Percentiles rank a stretch among this genome's conserved stretches.
Conservation (phyloP, 163 green algal genomes). For the Volvox carteri region DNA sequence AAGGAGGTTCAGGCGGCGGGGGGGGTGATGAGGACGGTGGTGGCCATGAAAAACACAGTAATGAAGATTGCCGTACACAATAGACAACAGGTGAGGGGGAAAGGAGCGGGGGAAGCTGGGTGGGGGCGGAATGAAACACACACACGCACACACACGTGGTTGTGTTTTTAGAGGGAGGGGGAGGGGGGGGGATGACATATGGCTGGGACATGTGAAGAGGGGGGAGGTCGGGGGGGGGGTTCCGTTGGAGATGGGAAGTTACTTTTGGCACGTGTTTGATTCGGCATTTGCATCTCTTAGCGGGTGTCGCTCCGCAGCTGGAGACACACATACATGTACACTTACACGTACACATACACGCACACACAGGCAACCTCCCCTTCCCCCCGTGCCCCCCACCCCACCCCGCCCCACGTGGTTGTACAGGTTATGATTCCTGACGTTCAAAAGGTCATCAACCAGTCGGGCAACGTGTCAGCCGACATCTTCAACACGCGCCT, state of each 20-base stretch:
- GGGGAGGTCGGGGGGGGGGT: too few relatives aligned
- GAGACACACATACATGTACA: too few relatives aligned
- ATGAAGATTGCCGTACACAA: slow-evolving; percentile 77
- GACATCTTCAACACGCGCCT: slow-evolving; percentile 78
- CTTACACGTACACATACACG: too few relatives aligned
- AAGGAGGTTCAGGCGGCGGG: slow-evolving; percentile 66
- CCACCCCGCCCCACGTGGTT: too few relatives aligned
- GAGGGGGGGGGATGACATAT: background rate
- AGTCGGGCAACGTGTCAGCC: slow-evolving; percentile 71
- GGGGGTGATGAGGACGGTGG: slow-evolving; percentile 68
- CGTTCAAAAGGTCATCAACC: slow-evolving; percentile 81
- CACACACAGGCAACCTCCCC: background rate
- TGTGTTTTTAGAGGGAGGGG: background rate
- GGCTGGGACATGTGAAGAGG: background rate
- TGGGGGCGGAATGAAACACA: too few relatives aligned
- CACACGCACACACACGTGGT: too few relatives aligned
- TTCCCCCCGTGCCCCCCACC: background rate
- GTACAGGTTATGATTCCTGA: slow-evolving; percentile 77
- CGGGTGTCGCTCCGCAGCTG: too few relatives aligned
- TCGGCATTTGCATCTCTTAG: too few relatives aligned
- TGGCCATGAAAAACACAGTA: slow-evolving; percentile 76
- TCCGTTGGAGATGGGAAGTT: too few relatives aligned
- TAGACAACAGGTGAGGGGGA: slow-evolving; percentile 69
- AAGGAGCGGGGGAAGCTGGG: background rate
- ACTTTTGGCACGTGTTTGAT: too few relatives aligned